Evolutionary conservation across 495 filamentous ascomycete genomes (phyloP).

Genomic region (Tirmania nivea): DNA sequence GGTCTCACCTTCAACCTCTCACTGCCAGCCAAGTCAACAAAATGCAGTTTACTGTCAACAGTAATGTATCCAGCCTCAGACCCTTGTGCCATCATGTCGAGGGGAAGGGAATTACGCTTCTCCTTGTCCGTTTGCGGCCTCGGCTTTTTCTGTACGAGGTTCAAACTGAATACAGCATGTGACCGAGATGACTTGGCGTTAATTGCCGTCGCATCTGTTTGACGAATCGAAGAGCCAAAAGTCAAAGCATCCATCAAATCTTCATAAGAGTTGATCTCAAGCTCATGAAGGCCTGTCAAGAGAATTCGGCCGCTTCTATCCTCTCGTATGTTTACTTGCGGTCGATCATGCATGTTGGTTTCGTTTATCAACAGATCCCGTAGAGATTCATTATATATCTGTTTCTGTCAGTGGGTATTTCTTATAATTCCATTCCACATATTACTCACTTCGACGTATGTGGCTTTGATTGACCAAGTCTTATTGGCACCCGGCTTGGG

Average conservation of each 20-base stretch:
- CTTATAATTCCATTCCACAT: no score
- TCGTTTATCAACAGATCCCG: slow-evolving; percentile 64
- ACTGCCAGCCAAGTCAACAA: slow-evolving; percentile 94
- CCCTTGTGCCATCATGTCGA: slow-evolving; percentile 51
- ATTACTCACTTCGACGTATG: slow-evolving; percentile 63
- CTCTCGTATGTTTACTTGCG: slow-evolving; percentile 65
- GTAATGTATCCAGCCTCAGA: slow-evolving; percentile 48
- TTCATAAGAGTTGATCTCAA: slow-evolving; percentile 78
- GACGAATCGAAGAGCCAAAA: slow-evolving; percentile 81
- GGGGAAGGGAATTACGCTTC: slow-evolving; percentile 74
- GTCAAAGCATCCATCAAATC: slow-evolving; percentile 75
- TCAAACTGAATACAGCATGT: slow-evolving; percentile 91
- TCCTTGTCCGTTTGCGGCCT: slow-evolving; percentile 31
- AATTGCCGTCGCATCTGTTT: slow-evolving; percentile 96
- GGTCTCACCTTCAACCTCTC: slow-evolving; percentile 52
- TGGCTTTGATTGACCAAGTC: slow-evolving; percentile 84
- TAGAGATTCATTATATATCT: slow-evolving; percentile 94
- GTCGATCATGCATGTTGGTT: slow-evolving; percentile 34
- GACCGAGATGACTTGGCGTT: slow-evolving; percentile 98
- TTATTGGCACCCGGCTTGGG: slow-evolving; percentile 36
- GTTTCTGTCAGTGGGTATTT: not conserved
- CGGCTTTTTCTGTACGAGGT: slow-evolving; percentile 68
- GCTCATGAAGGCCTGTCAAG: slow-evolving; percentile 67
- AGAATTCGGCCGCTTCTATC: slow-evolving; percentile 91
- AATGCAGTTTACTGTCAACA: slow-evolving; percentile 94